Conservation (phyloP, 2,329 filamentous ascomycete genomes). For the Sordariomycetes sp. region DNA sequence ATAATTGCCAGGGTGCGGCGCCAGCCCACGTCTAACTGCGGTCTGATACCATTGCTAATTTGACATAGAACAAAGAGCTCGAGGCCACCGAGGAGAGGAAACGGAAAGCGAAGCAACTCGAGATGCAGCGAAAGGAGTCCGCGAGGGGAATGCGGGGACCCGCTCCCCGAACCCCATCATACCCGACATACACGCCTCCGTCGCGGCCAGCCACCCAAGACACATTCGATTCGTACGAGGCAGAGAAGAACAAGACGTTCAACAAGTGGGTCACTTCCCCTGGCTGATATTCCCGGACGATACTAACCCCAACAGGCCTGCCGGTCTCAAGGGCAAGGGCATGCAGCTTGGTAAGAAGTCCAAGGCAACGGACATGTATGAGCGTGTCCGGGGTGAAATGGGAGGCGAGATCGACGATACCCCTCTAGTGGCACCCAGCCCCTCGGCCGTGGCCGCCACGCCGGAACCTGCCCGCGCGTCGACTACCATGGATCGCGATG, state of each 20-base stretch:
- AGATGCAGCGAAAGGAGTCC: conserved; percentile 96
- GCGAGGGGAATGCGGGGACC: conserved; percentile 37
- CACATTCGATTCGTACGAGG: conserved; percentile 88
- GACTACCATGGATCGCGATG: conserved; percentile 65
- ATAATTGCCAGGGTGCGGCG: conserved; percentile 75
- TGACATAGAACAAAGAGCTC: conserved; percentile 81
- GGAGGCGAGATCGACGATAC: conserved; percentile 73
- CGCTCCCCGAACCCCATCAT: conserved; percentile 65
- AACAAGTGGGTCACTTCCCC: conserved; percentile 50
- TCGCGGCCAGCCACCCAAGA: conserved; percentile 63
- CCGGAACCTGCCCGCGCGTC: conserved; percentile 43
- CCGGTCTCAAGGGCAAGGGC: conserved; percentile 80
- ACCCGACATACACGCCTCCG: conserved; percentile 81
- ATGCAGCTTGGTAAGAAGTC: conserved; percentile 99
- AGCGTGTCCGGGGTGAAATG: conserved; percentile 84
- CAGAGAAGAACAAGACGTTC: conserved; percentile 89
- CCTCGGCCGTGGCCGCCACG: conserved; percentile 38
- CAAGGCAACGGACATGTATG: conserved; percentile 95
- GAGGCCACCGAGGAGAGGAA: conserved; percentile 98
- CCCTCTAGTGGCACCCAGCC: conserved; percentile 55
- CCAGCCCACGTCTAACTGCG: background rate
- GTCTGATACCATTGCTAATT: conserved; percentile 10
- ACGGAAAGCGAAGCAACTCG: conserved; percentile 94
- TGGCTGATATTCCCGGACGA: conserved; percentile 1
- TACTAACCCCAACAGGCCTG: conserved; percentile 26